These are phyloP conservation scores for Scheffersomyces illinoinensis DNA, from an alignment of 1,139 yeast species.

Conservation along the genomic window DNA sequence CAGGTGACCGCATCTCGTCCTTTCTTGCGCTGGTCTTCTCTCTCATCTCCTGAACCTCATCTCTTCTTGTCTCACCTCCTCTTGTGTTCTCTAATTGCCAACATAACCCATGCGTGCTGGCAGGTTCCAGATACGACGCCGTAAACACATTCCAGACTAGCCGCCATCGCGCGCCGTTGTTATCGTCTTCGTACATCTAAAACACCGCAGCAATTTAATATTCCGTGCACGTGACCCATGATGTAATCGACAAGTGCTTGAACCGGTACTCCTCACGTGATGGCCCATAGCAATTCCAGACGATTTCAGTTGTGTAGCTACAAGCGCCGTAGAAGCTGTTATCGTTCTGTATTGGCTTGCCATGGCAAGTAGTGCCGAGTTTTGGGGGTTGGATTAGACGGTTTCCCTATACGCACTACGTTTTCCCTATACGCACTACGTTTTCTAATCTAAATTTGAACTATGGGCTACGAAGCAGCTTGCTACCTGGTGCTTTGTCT, in stretches of 20 bases:
- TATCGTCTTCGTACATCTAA: background rate
- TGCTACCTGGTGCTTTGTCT: background rate
- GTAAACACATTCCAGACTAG: background rate
- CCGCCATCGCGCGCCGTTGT: background rate
- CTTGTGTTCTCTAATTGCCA: background rate
- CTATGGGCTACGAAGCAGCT: background rate
- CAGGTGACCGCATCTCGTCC: background rate
- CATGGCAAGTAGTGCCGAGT: background rate
- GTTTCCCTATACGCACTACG: background rate
- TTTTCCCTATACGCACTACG: background rate
- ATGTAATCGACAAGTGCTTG: background rate
- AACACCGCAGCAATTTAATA: background rate
- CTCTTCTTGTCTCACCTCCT: no score
- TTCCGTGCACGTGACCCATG: background rate
- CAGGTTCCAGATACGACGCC: background rate
- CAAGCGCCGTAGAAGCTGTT: background rate
- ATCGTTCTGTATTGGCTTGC: background rate
- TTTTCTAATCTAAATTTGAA: background rate
- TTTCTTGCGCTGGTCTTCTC: background rate
- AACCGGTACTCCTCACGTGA: background rate
- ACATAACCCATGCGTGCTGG: background rate
- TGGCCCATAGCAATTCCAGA: background rate
- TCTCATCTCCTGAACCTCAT: background rate
- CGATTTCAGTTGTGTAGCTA: background rate
- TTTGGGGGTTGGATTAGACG: background rate